Evolutionary conservation across 2,329 filamentous ascomycete genomes (phyloP).

Genomic region (Aspergillus felis): DNA sequence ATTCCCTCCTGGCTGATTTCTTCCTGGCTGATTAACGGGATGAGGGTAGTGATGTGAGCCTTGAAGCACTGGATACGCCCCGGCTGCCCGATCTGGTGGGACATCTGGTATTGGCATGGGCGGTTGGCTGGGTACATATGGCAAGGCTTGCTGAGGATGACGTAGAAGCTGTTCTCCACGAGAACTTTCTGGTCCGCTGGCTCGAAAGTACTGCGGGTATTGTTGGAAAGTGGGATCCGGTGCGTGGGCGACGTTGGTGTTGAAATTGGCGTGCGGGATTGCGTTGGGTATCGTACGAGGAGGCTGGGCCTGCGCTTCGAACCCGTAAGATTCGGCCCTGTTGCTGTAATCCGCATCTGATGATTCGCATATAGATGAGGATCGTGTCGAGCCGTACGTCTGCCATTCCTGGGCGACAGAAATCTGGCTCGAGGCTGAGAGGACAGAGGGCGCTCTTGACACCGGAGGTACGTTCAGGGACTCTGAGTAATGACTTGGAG

Average conservation of each 20-base stretch:
- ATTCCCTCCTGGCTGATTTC: neutral
- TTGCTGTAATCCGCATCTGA: constrained; percentile 25
- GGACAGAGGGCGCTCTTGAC: constrained; percentile 20
- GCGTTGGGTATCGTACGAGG: constrained; percentile 12
- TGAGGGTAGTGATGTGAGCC: constrained; percentile 11
- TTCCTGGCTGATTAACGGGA: constrained; percentile 6
- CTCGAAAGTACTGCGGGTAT: constrained; percentile 19
- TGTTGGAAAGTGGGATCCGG: constrained; percentile 15
- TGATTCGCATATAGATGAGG: constrained; percentile 24
- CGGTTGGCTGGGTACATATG: constrained; percentile 15
- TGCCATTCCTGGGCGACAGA: constrained; percentile 28
- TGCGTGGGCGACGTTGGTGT: constrained; percentile 9
- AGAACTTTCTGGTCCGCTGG: constrained; percentile 8
- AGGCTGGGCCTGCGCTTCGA: constrained; percentile 15
- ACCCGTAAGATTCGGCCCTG: constrained; percentile 21
- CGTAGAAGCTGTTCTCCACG: constrained; percentile 11
- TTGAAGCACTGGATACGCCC: constrained; percentile 12
- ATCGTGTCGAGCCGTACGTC: constrained; percentile 22
- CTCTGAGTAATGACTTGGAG: constrained; percentile 22
- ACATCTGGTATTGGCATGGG: constrained; percentile 18
- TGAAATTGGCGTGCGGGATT: constrained; percentile 20
- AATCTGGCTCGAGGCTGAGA: constrained; percentile 23
- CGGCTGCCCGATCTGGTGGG: constrained; percentile 10
- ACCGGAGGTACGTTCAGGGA: constrained; percentile 13
- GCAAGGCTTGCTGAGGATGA: constrained; percentile 11